A percentile compares a stretch with the other conserved stretches of the same genome.
phyloP scores from a whole-genome alignment of 306 rosid species.

The Fagus crenata region DNA sequence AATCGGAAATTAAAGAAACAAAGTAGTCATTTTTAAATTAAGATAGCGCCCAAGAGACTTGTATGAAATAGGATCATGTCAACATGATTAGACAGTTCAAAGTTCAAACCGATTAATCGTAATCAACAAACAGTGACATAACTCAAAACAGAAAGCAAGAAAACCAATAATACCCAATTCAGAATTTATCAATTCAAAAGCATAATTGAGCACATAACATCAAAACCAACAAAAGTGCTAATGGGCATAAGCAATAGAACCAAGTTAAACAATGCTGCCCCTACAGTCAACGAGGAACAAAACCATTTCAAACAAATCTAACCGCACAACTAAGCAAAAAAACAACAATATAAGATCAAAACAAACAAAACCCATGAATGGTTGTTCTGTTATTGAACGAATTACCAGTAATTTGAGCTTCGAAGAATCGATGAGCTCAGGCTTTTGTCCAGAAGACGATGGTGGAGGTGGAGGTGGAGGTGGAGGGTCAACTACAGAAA shows the following conservation, averaged over 20 bases:
- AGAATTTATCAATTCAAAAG: background rate
- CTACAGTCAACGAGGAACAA: background rate
- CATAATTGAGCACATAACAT: background rate
- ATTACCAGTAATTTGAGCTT: conserved; percentile 79
- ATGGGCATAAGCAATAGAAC: background rate
- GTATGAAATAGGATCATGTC: background rate
- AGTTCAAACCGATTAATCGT: background rate
- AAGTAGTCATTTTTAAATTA: background rate
- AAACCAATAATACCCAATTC: background rate
- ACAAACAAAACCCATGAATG: background rate
- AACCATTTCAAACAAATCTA: background rate
- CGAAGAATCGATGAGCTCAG: conserved; percentile 45
- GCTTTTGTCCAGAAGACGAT: conserved; percentile 14
- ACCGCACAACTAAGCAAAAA: background rate
- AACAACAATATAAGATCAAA: background rate
- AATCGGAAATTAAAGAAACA: background rate
- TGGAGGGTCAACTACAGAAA: conserved; percentile 33
- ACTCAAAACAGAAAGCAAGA: background rate
- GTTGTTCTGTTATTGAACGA: background rate
- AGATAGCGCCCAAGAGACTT: background rate
- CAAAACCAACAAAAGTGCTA: background rate
- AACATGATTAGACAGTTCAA: background rate
- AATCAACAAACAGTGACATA: background rate
- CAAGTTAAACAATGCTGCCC: background rate
- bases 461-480: conserved; percentile 33